phyloP scores from a whole-genome alignment of 306 rosid genomes.

The Rosa rugosa region DNA sequence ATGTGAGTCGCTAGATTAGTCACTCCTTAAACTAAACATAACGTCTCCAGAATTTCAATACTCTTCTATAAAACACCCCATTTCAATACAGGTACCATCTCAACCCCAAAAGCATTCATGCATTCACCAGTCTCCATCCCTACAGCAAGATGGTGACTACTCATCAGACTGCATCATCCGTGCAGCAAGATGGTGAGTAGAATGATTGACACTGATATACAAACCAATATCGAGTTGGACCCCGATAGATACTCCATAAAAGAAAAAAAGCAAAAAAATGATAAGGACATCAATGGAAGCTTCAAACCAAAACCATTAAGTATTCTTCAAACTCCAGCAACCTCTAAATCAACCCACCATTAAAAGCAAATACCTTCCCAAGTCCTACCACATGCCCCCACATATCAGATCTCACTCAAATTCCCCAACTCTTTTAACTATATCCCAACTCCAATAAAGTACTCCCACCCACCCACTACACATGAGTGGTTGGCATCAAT shows the following conservation, averaged over 20 bases:
- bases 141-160: background rate
- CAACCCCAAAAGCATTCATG: background rate
- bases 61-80: background rate
- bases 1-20: too few species aligned
- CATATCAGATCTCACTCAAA: slow-evolving; percentile 17
- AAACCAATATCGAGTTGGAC: background rate
- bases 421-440: slow-evolving; percentile 9
- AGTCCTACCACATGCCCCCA: slow-evolving; percentile 34
- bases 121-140: slow-evolving; percentile 3
- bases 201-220: background rate
- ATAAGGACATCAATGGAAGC: background rate
- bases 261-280: background rate
- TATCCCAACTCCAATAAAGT: slow-evolving; percentile 20
- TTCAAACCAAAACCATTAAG: background rate
- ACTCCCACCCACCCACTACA: slow-evolving; percentile 28
- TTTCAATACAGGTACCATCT: background rate
- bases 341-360: background rate
- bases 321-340: background rate
- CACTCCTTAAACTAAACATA: too few species aligned
- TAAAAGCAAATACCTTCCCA: slow-evolving; percentile 15
- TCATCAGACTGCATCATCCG: background rate
- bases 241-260: background rate
- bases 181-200: background rate
- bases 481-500: slow-evolving; percentile 19
- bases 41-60: background rate